phyloP scores from a whole-genome alignment of 768 basidiomycete genomes.

The Auricularia sp. region DNA sequence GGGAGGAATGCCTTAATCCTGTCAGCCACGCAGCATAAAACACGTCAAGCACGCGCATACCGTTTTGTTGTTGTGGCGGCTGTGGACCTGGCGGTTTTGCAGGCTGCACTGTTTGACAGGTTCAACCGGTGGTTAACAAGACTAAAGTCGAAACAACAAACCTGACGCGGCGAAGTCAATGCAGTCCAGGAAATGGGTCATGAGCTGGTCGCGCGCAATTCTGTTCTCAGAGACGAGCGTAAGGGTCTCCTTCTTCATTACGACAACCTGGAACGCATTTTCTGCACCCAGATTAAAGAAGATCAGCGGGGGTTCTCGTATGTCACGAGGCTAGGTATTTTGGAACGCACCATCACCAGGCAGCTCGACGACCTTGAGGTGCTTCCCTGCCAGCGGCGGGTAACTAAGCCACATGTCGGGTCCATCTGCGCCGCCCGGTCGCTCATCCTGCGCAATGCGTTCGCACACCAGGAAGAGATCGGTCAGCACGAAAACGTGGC shows the following conservation, averaged over 20 bases:
- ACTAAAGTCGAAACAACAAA: slow-evolving; percentile 30
- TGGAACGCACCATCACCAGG: slow-evolving; percentile 42
- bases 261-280: slow-evolving; percentile 60
- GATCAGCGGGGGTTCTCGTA: slow-evolving; percentile 4
- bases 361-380: slow-evolving; percentile 60
- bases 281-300: slow-evolving; percentile 32
- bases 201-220: slow-evolving; percentile 49
- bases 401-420: slow-evolving; percentile 89
- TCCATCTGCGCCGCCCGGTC: slow-evolving; percentile 39
- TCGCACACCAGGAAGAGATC: slow-evolving; percentile 91
- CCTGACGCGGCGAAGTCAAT: slow-evolving; percentile 69
- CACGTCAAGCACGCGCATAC: neutral
- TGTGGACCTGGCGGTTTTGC: slow-evolving; percentile 47
- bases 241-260: slow-evolving; percentile 85
- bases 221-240: slow-evolving; percentile 51
- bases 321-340: slow-evolving; percentile 15
- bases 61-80: slow-evolving; percentile 40
- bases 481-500: slow-evolving; percentile 80
- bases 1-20: neutral
- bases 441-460: slow-evolving; percentile 62
- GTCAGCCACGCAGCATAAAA: neutral
- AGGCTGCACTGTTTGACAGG: slow-evolving; percentile 31
- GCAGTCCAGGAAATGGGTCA: slow-evolving; percentile 69
- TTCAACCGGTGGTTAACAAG: slow-evolving; percentile 3
- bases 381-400: slow-evolving; percentile 92